A percentile compares a stretch with the other conserved stretches of the same genome.
Conservation (phyloP, 768 basidiomycete genomes). For the Leccinum pellstonianum region DNA sequence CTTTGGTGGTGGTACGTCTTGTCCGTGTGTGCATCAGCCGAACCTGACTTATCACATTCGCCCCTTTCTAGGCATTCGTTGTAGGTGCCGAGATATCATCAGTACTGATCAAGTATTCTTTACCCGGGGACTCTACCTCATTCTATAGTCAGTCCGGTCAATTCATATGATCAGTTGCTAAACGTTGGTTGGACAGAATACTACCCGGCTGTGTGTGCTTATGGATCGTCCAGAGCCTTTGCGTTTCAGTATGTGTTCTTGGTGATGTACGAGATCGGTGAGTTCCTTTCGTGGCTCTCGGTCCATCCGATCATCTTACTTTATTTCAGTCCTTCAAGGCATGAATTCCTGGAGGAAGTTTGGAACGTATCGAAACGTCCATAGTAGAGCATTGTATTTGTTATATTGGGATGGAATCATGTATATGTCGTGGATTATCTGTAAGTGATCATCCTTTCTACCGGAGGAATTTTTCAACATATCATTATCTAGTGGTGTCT, state of each 20-base stretch:
- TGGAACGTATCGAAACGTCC: slow-evolving; percentile 18
- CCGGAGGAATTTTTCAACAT: not conserved
- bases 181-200: slow-evolving; percentile 12
- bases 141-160: slow-evolving; percentile 18
- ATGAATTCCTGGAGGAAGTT: slow-evolving; percentile 27
- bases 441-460: slow-evolving; percentile 4
- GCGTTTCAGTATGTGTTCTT: slow-evolving; percentile 16
- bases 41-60: not conserved
- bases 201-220: slow-evolving; percentile 19
- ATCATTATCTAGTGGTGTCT: slow-evolving; percentile 11
- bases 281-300: not conserved
- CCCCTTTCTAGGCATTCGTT: slow-evolving; percentile 16
- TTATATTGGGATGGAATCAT: slow-evolving; percentile 30
- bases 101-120: slow-evolving; percentile 3
- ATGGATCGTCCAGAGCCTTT: slow-evolving; percentile 17
- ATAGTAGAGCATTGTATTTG: slow-evolving; percentile 18
- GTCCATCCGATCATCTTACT: not conserved
- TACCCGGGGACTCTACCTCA: slow-evolving; percentile 19
- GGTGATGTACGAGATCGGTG: slow-evolving; percentile 24
- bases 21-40: not conserved
- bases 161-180: not conserved
- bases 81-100: not conserved
- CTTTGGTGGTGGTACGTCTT: slow-evolving; percentile 15
- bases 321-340: slow-evolving; percentile 22
- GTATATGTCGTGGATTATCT: slow-evolving; percentile 28